Conservation (phyloP, 148 eudicot species). For the Nyssa sinensis region DNA sequence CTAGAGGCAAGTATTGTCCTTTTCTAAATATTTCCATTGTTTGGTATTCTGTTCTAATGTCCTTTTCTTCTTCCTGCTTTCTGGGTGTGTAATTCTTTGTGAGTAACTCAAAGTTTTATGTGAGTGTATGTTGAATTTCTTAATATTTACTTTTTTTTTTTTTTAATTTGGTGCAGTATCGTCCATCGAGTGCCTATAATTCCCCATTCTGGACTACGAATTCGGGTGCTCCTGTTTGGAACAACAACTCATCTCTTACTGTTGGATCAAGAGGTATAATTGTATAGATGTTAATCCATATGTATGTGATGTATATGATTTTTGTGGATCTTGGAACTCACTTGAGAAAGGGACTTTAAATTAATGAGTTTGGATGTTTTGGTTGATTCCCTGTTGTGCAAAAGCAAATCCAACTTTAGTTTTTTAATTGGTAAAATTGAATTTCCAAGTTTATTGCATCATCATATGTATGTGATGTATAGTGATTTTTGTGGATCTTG, state of each 20-base stretch:
- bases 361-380: no score
- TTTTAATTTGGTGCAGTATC: conserved; percentile 38
- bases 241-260: conserved; percentile 76
- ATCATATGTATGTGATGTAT: no score
- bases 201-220: conserved; percentile 61
- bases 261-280: conserved; percentile 78
- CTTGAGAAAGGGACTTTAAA: no score
- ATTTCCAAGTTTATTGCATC: not conserved
- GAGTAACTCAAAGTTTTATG: not conserved
- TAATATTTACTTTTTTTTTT: not conserved
- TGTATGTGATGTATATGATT: not conserved
- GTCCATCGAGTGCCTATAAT: conserved; percentile 67
- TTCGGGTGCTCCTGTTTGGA: conserved; percentile 82
- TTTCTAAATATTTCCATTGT: no score
- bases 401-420: not conserved
- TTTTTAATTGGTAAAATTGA: no score
- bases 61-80: not conserved
- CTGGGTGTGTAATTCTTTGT: not conserved
- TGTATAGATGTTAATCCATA: conserved; percentile 29
- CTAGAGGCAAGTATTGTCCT: no score
- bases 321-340: no score
- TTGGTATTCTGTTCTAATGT: not conserved
- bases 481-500: no score
- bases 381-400: no score
- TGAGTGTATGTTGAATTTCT: not conserved